Evolutionary conservation across 1,284 basidiomycete genomes (phyloP).

Genomic region (Ceratobasidium sp.): DNA sequence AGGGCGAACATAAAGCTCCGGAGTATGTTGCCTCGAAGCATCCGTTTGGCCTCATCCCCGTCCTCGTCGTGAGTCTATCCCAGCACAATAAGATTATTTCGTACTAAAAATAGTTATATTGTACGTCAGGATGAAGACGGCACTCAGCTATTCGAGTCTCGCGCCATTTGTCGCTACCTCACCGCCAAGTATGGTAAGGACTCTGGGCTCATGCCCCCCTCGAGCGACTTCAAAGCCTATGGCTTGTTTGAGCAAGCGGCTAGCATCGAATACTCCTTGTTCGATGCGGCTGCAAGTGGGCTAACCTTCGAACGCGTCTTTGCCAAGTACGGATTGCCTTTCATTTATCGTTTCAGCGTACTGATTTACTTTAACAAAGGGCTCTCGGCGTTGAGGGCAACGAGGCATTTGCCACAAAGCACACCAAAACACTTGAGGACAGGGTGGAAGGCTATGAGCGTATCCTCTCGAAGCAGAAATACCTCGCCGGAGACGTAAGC

Average conservation of each 20-base stretch:
- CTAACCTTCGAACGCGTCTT: conserved; percentile 31
- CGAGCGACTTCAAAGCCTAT: conserved; percentile 56
- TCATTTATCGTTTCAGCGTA: not conserved
- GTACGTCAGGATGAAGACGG: conserved; percentile 29
- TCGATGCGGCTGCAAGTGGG: conserved; percentile 58
- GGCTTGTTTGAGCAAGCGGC: conserved; percentile 68
- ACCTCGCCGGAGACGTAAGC: conserved; percentile 12
- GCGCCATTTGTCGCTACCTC: conserved; percentile 59
- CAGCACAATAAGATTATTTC: not conserved
- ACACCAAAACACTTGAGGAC: conserved; percentile 53
- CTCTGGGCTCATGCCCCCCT: conserved; percentile 52
- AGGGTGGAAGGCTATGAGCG: conserved; percentile 64
- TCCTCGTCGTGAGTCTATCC: conserved; percentile 16
- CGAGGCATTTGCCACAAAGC: conserved; percentile 53
- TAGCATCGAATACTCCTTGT: conserved; percentile 61
- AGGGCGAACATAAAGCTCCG: conserved; percentile 38
- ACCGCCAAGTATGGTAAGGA: conserved; percentile 56
- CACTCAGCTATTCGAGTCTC: conserved; percentile 19
- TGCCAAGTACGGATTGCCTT: conserved; percentile 24
- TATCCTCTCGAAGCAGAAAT: conserved; percentile 55
- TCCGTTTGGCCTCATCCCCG: conserved; percentile 43
- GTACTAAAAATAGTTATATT: not conserved
- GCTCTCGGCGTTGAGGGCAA: conserved; percentile 49
- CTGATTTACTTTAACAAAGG: conserved; percentile 5
- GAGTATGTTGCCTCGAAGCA: conserved; percentile 27